These are phyloP conservation scores for Saccharum hybrid DNA, from an alignment of 202 grass and related monocot genomes.

Conservation along the genomic window DNA sequence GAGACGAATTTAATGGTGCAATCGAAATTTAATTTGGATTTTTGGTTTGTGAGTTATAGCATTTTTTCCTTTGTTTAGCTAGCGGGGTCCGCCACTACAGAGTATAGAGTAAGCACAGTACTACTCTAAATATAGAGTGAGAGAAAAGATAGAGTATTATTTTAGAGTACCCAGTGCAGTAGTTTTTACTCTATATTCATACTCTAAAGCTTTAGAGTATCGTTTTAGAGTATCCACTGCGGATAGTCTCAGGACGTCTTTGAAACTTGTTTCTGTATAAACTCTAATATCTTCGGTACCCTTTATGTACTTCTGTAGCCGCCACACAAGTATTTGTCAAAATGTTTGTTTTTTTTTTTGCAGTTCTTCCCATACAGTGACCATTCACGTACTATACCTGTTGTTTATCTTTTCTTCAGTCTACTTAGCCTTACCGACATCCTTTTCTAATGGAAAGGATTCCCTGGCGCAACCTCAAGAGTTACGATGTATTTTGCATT, in stretches of 20 bases:
- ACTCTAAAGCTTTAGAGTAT: too few species aligned
- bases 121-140: too few species aligned
- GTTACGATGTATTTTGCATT: neutral
- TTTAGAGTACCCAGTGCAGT: too few species aligned
- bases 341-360: neutral
- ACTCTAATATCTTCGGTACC: neutral
- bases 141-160: too few species aligned
- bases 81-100: too few species aligned
- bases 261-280: neutral
- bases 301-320: neutral
- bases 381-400: neutral
- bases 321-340: neutral
- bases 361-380: neutral
- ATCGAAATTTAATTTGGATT: too few species aligned
- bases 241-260: neutral
- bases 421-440: neutral
- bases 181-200: too few species aligned
- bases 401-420: neutral
- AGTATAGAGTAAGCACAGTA: too few species aligned
- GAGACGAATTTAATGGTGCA: too few species aligned
- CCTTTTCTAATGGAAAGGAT: neutral
- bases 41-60: too few species aligned
- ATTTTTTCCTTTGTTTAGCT: too few species aligned
- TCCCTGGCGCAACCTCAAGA: neutral
- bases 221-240: too few species aligned